Percentiles rank a stretch among this genome's conserved stretches.
phyloP scores from a whole-genome alignment of 2,329 filamentous ascomycete genomes.

The Cladosporium cucumerinum region DNA sequence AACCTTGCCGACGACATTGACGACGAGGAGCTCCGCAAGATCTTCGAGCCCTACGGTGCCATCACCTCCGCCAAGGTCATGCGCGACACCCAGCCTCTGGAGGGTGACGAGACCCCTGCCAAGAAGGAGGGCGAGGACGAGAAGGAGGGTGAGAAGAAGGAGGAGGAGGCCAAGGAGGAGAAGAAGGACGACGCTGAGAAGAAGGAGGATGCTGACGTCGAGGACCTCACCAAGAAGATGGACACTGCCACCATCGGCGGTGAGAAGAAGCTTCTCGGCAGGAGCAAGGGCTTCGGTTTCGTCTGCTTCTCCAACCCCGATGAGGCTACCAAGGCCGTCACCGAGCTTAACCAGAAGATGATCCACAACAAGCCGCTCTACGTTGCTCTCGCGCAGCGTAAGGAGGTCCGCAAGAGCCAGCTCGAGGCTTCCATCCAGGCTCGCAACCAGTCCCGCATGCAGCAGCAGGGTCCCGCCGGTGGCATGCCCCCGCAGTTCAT shows the following conservation, averaged over 20 bases:
- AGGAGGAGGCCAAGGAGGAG: constrained; percentile 54
- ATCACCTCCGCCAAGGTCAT: constrained; percentile 99
- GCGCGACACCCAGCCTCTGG: constrained; percentile 68
- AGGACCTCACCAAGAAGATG: constrained; percentile 49
- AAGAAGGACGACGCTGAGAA: constrained; percentile 54
- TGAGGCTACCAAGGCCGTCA: constrained; percentile 97
- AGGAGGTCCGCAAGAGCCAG: constrained; percentile 98
- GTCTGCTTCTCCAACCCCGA: constrained; percentile 99
- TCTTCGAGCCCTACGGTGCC: constrained; percentile 86
- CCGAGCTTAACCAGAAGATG: constrained; percentile 99
- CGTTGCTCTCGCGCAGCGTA: constrained; percentile 96
- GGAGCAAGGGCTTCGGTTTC: constrained; percentile 99
- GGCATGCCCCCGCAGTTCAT: constrained; percentile 81
- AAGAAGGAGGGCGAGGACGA: constrained; percentile 43
- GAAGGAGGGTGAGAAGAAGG: constrained; percentile 54
- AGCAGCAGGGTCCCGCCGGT: constrained; percentile 81
- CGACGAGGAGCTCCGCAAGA: constrained; percentile 92
- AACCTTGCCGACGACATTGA: constrained; percentile 96
- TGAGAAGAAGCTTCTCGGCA: constrained; percentile 70
- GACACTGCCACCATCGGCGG: constrained; percentile 54
- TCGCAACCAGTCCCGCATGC: constrained; percentile 96
- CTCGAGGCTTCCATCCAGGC: constrained; percentile 99
- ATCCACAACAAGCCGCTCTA: constrained; percentile 94
- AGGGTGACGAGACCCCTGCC: constrained; percentile 36
- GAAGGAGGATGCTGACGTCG: constrained; percentile 55